Conservation (phyloP, 345 rosid genomes). For the Isatis tinctoria region DNA sequence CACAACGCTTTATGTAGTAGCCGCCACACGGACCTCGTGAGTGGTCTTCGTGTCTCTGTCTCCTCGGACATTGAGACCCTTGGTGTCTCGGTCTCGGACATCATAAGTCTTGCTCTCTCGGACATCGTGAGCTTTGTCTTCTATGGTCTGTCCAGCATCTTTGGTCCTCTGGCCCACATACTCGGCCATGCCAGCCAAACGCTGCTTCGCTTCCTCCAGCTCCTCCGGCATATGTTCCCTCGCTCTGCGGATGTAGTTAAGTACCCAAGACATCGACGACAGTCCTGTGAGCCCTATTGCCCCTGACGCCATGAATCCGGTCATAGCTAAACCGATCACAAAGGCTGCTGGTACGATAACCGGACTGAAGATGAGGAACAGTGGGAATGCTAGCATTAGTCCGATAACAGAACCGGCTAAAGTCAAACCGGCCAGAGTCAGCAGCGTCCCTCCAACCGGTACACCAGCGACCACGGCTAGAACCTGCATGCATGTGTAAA, state of each 20-base stretch:
- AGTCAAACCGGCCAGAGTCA: slow-evolving; percentile 61
- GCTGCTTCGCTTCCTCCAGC: slow-evolving; percentile 50
- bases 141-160: slow-evolving; percentile 58
- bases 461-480: slow-evolving; percentile 48
- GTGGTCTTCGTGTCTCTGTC: slow-evolving; percentile 23
- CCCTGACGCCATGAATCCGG: slow-evolving; percentile 61
- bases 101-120: slow-evolving; percentile 22
- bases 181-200: slow-evolving; percentile 39
- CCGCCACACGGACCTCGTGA: slow-evolving; percentile 30
- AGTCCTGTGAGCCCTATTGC: slow-evolving; percentile 71
- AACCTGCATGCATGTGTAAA: slow-evolving; percentile 32
- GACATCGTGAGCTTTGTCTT: slow-evolving; percentile 51
- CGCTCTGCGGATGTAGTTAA: slow-evolving; percentile 34
- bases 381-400: slow-evolving; percentile 51
- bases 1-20: slow-evolving; percentile 11
- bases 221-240: slow-evolving; percentile 39
- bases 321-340: slow-evolving; percentile 47
- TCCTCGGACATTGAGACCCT: slow-evolving; percentile 12
- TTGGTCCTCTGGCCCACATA: slow-evolving; percentile 60
- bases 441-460: slow-evolving; percentile 60
- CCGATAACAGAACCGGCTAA: slow-evolving; percentile 63
- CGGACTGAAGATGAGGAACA: slow-evolving; percentile 73
- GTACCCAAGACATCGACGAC: slow-evolving; percentile 58
- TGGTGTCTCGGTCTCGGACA: slow-evolving; percentile 19
- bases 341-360: slow-evolving; percentile 70